Evolutionary conservation across 2,329 filamentous ascomycete species (phyloP).

Genomic region (Neonectria magnoliae): DNA sequence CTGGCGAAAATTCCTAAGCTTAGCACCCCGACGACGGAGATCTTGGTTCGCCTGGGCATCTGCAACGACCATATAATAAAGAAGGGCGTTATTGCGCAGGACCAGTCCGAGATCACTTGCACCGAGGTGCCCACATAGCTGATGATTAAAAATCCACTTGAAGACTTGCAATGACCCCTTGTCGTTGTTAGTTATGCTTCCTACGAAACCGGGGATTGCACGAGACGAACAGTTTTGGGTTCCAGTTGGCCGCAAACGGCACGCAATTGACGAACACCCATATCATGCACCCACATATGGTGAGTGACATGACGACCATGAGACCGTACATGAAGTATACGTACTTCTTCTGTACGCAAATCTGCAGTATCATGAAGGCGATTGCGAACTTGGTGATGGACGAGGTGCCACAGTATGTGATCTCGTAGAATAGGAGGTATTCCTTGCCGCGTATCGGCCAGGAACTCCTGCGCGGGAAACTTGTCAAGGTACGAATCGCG

Average conservation of each 20-base stretch:
- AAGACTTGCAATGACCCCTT: constrained; percentile 23
- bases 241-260: constrained; percentile 26
- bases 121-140: constrained; percentile 33
- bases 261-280: constrained; percentile 28
- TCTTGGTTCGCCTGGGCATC: constrained; percentile 39
- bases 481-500: constrained; percentile 15
- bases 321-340: constrained; percentile 25
- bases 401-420: constrained; percentile 24
- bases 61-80: constrained; percentile 42
- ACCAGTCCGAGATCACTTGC: constrained; percentile 42
- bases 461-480: constrained; percentile 15
- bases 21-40: constrained; percentile 22
- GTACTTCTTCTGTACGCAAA: constrained; percentile 25
- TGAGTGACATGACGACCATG: constrained; percentile 20
- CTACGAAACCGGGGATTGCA: neutral
- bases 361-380: constrained; percentile 28
- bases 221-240: constrained; percentile 10
- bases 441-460: constrained; percentile 24
- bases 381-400: constrained; percentile 29
- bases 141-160: constrained; percentile 17
- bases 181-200: neutral
- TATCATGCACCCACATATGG: constrained; percentile 7
- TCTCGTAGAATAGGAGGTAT: constrained; percentile 24
- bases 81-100: constrained; percentile 43
- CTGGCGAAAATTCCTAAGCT: constrained; percentile 28